phyloP scores from a whole-genome alignment of 1,284 basidiomycete species.

The Rhodotorula sp. region DNA sequence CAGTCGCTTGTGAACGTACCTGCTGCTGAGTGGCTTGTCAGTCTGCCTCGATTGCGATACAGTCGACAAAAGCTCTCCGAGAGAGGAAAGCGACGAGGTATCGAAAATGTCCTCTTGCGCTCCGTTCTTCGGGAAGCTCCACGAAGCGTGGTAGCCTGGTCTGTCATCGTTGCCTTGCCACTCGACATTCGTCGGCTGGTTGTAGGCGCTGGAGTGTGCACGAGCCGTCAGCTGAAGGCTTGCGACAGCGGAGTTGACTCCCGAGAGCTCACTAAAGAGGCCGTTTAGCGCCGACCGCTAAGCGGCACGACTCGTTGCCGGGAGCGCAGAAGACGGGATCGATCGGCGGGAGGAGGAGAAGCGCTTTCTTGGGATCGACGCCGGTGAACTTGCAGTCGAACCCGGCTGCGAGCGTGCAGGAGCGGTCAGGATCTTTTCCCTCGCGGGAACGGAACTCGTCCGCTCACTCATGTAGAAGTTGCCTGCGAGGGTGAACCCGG shows the following conservation, averaged over 20 bases:
- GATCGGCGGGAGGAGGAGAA: conserved; percentile 16
- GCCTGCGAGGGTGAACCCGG: neutral
- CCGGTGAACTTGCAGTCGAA: conserved; percentile 18
- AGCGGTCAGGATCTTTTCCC: neutral
- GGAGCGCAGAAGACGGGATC: conserved; percentile 22
- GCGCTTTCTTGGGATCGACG: neutral
- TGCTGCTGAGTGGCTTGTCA: neutral
- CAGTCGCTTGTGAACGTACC: no score
- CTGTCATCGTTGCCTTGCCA: conserved; percentile 17
- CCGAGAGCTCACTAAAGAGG: conserved; percentile 10
- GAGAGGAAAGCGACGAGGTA: neutral
- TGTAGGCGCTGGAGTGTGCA: conserved; percentile 6
- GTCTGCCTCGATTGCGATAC: neutral
- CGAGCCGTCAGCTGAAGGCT: neutral
- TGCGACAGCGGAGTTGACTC: neutral
- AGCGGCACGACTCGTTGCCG: conserved; percentile 1
- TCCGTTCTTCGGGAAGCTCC: conserved; percentile 22
- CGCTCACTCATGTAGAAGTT: conserved; percentile 20
- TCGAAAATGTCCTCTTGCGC: conserved; percentile 31
- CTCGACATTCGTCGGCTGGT: conserved; percentile 17
- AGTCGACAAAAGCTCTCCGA: no score
- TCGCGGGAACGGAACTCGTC: no score
- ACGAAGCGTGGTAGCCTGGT: conserved; percentile 18
- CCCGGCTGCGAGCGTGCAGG: neutral
- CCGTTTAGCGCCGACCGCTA: conserved; percentile 26